Evolutionary conservation across 768 basidiomycete species (phyloP), one percentile per base, ranked within the genome.

Genomic region (Cystofilobasidium capitatum): DNA sequence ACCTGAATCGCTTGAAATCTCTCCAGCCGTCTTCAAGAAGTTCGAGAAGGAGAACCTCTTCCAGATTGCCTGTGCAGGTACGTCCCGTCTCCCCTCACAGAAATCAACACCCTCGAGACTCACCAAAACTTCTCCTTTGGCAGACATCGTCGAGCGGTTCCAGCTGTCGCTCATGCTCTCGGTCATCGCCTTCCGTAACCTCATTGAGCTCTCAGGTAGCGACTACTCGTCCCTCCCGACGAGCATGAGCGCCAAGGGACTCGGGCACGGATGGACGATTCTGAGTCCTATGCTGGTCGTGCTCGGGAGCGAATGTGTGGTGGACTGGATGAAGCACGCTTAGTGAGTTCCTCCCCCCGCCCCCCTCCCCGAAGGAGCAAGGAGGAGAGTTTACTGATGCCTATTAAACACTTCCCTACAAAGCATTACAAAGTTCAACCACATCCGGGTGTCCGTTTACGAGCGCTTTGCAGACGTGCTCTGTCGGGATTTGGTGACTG

Each of bases 1-100:
- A 3, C 3, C 40, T 31, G 9, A 45, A 2, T 14, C 42, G 26
- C 59, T 47, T 49, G 29, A 33, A 57, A 35, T 61, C 37, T 60
- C 36, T 35, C 40, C 36, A 77, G 77, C 77, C 51, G 96, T 99
- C 1, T 99, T 99, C 84, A 99, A 98, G 79, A 97, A 88, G 75
- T 98, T 99, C 73, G 96, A 98, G 76, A 99, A 97, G 76, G 96
- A 99, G 74, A 97, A 89, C 74, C 82, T 99, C 12, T 97, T 99
- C 76, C 96, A 99, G 77, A 93, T 99, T 68, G 93, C 92, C 57
- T 99, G 96, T 72, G 96, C 96, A 70, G 91, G 90, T 90, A 71
- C 49, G 82, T 70, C 10, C 16, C 58, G 26, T 35, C 36, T n/a
- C 44, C 36, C 14, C 36, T 35, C 20, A 29, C 16, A 61, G 20